Base-by-base conservation (phyloP, 257 asterid genomes). In the Solanum megistacrolobum region DNA sequence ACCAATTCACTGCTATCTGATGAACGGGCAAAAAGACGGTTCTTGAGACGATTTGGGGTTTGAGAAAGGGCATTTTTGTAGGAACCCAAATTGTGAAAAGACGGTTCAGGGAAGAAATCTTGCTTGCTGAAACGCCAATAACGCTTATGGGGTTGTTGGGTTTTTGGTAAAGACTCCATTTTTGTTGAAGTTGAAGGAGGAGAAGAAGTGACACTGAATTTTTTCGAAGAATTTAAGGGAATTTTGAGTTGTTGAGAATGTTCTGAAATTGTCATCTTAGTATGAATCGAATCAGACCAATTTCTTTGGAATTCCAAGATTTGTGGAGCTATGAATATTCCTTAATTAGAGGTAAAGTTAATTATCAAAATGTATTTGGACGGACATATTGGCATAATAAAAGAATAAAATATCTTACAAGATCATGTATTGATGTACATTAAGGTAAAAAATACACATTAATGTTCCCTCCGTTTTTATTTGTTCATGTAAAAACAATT, bases 41-140 rank as follows among this genome's bases (percentile, higher is more conserved):
- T 95, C 86, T 89, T 90, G 88, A 97, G 93, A 10, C 99, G 98
- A 87, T 41, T 91, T 32, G 97, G 98, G 79, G 96, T 94, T 16
- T 91, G 74, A 62, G 93, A 84, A 38, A 97, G 90, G 87, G 98
- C 96, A 39, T 95, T 72, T 83, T 91, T 86, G 93, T 96, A 97
- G 78, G 98, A 86, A 21, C 89, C 41, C 90, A 90, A 83, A 85
- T 91, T 91, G 41, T 90, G 39, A 94, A 97, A 97, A 29, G 98
- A 88, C 88, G 99, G 98, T 52, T 97, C 99, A 0, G 99, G 99
- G 92, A 90, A 97, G 85, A 97, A 97, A 83, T 97, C 99, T 0
- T 86, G 55, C 27, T 97, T 96, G 91, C 96, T 91, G 91, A 97
- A 96, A 7, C 99, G 94, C 99, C 99, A 97, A 92, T 97, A 97